Conservation (phyloP, 2,329 filamentous ascomycete genomes). For the Penicillium olsonii region DNA sequence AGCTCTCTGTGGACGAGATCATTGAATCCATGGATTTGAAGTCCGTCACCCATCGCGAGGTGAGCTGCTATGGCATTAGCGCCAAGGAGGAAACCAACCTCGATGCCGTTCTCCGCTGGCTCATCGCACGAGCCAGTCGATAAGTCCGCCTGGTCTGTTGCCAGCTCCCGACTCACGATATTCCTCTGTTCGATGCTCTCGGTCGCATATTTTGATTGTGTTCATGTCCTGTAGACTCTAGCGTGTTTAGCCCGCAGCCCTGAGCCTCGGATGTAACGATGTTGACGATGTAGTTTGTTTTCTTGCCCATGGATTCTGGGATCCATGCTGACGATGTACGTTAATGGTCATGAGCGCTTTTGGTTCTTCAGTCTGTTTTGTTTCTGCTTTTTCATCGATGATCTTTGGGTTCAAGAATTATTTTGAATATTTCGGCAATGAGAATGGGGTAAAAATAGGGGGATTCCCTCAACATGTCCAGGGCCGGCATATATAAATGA, state of each 20-base stretch:
- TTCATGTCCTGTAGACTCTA: conserved; percentile 27
- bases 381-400: neutral
- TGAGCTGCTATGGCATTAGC: conserved; percentile 98
- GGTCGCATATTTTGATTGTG: conserved; percentile 15
- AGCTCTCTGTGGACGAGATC: conserved; percentile 88
- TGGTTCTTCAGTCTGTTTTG: conserved; percentile 4
- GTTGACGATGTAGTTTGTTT: conserved; percentile 45
- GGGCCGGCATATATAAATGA: conserved; percentile 21
- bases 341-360: conserved; percentile 7
- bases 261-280: conserved; percentile 51
- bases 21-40: conserved; percentile 92
- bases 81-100: conserved; percentile 99
- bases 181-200: conserved; percentile 13
- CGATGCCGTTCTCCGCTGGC: conserved; percentile 93
- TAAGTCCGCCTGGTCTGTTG: conserved; percentile 46
- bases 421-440: neutral
- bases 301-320: neutral
- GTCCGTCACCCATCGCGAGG: conserved; percentile 84
- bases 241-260: conserved; percentile 36
- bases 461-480: neutral
- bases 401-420: neutral
- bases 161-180: conserved; percentile 6
- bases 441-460: neutral
- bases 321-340: conserved; percentile 8
- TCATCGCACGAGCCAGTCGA: conserved; percentile 84